phyloP scores from a whole-genome alignment of 371 early-diverging fungal genomes.

The Circinella umbellata region DNA sequence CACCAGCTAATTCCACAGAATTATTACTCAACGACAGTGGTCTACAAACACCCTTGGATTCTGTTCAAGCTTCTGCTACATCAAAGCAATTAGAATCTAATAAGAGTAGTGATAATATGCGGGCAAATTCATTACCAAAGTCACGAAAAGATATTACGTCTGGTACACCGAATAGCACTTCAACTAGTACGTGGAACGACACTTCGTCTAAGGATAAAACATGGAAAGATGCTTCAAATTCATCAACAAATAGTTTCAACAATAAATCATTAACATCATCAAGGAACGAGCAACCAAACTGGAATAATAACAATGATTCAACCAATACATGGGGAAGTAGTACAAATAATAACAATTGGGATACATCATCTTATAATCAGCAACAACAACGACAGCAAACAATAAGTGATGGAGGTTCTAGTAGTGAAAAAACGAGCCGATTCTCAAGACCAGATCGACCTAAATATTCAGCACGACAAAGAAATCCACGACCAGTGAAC shows the following conservation, averaged over 20 bases:
- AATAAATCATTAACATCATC: neutral
- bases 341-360: neutral
- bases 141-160: neutral
- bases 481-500: constrained; percentile 7
- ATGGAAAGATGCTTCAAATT: neutral
- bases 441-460: constrained; percentile 17
- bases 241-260: no score
- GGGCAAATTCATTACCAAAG: neutral
- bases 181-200: neutral
- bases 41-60: no score
- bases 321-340: neutral
- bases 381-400: neutral
- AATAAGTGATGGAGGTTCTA: neutral
- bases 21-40: no score
- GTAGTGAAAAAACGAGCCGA: neutral
- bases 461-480: constrained; percentile 10
- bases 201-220: neutral
- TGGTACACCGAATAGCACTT: neutral
- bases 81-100: neutral
- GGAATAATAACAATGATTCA: neutral
- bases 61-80: no score
- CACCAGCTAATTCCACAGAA: no score
- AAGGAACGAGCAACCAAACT: neutral
- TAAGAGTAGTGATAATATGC: neutral
- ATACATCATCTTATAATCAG: neutral